A percentile compares a stretch with the other conserved stretches of the same genome.
These are phyloP conservation scores for Ceratocystis lukuohia DNA, from an alignment of 2,329 filamentous ascomycete species.

Conservation along the genomic window DNA sequence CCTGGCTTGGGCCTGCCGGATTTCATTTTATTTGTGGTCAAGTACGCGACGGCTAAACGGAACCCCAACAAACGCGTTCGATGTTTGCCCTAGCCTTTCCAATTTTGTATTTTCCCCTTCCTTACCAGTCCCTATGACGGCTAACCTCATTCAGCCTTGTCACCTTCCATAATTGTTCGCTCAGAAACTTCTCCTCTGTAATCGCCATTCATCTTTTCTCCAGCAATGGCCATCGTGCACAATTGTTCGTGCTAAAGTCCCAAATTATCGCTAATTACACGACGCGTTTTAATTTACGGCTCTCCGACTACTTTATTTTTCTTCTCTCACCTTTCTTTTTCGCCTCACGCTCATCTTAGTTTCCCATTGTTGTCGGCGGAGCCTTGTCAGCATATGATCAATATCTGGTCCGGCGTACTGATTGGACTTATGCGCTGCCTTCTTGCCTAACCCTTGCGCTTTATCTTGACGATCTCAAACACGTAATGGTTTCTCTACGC, in stretches of 20 bases:
- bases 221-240: background rate
- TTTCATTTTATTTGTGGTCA: background rate
- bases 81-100: background rate
- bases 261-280: background rate
- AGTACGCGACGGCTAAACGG: background rate
- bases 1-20: too few relatives aligned
- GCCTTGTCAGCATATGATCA: conserved; percentile 5
- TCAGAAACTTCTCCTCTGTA: background rate
- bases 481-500: conserved; percentile 18
- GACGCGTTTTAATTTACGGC: background rate
- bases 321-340: background rate
- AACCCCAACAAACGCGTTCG: background rate
- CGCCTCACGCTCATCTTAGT: background rate
- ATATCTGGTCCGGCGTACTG: background rate
- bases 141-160: background rate
- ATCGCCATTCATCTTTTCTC: background rate
- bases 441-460: conserved; percentile 2
- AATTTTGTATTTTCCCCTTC: background rate
- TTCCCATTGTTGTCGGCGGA: background rate
- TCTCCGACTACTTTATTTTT: background rate
- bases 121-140: background rate
- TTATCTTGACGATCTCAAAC: background rate
- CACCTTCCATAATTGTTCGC: background rate
- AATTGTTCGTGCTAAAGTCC: background rate
- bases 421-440: conserved; percentile 2